phyloP scores from a whole-genome alignment of 495 filamentous ascomycete genomes.

The Xylaria longipes region DNA sequence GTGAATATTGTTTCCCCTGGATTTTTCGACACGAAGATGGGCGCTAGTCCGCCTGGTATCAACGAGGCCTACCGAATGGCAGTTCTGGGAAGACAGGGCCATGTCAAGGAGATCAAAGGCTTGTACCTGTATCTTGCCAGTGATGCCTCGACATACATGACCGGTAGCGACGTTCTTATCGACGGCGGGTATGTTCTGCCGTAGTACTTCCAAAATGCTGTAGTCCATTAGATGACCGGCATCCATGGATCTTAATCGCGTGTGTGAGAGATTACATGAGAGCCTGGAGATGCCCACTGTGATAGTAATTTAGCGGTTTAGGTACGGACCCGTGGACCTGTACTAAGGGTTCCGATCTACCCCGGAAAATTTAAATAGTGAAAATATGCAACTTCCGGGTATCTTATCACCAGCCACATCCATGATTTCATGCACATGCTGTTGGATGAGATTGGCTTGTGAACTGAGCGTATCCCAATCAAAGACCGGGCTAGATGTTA shows the following conservation, averaged over 20 bases:
- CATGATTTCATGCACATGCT: not conserved
- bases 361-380: not conserved
- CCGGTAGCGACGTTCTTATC: constrained; percentile 66
- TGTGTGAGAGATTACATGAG: not conserved
- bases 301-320: not conserved
- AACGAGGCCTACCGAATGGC: constrained; percentile 45
- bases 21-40: constrained; percentile 40
- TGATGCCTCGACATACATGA: constrained; percentile 68
- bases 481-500: not conserved
- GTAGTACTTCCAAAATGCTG: not conserved
- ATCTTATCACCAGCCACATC: not conserved
- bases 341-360: too few species aligned
- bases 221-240: not conserved
- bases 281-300: too few species aligned
- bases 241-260: too few species aligned
- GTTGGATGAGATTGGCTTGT: not conserved
- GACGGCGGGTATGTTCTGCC: constrained; percentile 54
- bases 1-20: constrained; percentile 60
- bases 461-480: not conserved
- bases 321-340: too few species aligned
- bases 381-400: constrained; percentile 12
- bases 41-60: constrained; percentile 36
- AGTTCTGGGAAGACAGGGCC: constrained; percentile 38
- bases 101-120: constrained; percentile 38
- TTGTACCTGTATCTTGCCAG: constrained; percentile 63